Evolutionary conservation across 2,329 filamentous ascomycete genomes (phyloP).

Genomic region (Stromatinia cepivora): DNA sequence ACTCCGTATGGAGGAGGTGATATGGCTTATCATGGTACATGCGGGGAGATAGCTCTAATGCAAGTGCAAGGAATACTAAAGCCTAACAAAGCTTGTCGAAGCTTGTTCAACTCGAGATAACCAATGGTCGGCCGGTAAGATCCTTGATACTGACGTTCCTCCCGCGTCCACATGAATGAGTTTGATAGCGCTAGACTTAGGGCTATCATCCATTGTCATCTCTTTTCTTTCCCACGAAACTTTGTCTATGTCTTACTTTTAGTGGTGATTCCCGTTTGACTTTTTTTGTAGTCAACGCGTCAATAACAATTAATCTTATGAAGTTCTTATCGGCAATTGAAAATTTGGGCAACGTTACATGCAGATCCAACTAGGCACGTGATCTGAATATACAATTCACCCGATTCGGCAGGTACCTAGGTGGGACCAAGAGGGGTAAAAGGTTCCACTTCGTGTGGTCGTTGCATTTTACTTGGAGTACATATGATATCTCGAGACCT

Average conservation of each 20-base stretch:
- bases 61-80: slow-evolving; percentile 1
- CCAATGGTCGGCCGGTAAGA: neutral
- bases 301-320: too few relatives aligned
- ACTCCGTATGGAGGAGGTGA: neutral
- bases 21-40: slow-evolving; percentile 9
- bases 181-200: neutral
- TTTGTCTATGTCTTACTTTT: too few relatives aligned
- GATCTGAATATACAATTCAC: neutral
- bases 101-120: neutral
- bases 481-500: neutral
- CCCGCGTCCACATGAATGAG: neutral
- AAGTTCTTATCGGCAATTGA: neutral
- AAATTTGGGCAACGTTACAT: neutral
- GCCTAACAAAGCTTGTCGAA: slow-evolving; percentile 8
- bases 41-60: neutral
- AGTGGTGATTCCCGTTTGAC: too few relatives aligned
- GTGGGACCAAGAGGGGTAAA: slow-evolving; percentile 19
- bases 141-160: neutral
- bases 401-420: slow-evolving; percentile 11
- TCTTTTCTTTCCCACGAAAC: too few relatives aligned
- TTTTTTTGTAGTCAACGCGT: too few relatives aligned
- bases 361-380: neutral
- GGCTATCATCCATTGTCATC: neutral
- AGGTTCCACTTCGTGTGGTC: neutral
- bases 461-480: neutral